phyloP scores from a whole-genome alignment of 2,329 filamentous ascomycete genomes.

The Aspergillus ruber region DNA sequence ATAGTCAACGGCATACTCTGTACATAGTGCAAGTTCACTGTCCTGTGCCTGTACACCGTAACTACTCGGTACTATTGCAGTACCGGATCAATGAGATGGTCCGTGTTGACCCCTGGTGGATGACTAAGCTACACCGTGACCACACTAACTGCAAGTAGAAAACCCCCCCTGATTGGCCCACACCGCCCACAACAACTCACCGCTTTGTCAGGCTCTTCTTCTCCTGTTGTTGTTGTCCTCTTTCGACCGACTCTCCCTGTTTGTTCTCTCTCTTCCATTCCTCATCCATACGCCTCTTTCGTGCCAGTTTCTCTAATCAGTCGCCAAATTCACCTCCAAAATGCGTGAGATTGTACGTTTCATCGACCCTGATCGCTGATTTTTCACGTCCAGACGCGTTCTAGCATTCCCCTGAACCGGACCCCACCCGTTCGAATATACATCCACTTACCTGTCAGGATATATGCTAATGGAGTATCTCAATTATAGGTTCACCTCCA shows the following conservation, averaged over 20 bases:
- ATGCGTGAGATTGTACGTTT: conserved; percentile 69
- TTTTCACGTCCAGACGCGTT: conserved; percentile 28
- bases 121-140: too few relatives aligned
- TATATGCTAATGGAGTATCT: conserved; percentile 28
- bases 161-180: too few relatives aligned
- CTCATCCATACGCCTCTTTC: conserved; percentile 10
- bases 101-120: too few relatives aligned
- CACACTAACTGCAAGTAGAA: too few relatives aligned
- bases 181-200: too few relatives aligned
- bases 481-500: conserved; percentile 87
- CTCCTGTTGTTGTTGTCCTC: too few relatives aligned
- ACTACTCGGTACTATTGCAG: too few relatives aligned
- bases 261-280: conserved; percentile 8
- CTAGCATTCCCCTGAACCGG: conserved; percentile 22
- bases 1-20: too few relatives aligned
- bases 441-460: not conserved
- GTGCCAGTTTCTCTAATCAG: conserved; percentile 9
- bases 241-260: conserved; percentile 1
- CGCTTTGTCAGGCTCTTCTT: too few relatives aligned
- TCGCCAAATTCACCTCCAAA: conserved; percentile 37
- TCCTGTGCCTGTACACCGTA: too few relatives aligned
- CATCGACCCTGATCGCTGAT: conserved; percentile 2
- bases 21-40: too few relatives aligned
- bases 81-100: too few relatives aligned
- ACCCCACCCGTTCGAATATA: conserved; percentile 26